A percentile compares a stretch with the other conserved stretches of the same genome.
Conservation (phyloP, 805 yeast species). For the Ogataea nitratoaversa region DNA sequence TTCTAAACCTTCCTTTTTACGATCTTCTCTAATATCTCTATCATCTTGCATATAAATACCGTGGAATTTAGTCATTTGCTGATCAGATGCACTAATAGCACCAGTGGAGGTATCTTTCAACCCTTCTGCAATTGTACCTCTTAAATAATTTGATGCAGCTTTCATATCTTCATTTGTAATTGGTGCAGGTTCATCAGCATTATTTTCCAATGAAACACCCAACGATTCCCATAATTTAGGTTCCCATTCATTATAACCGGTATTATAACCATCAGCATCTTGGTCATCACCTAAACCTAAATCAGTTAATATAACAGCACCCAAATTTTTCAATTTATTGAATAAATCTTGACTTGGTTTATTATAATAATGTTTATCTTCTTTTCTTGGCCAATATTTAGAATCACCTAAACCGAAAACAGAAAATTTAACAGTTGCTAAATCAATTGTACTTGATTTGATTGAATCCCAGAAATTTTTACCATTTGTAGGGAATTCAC, state of each 20-base stretch:
- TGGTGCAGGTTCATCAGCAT: conserved; percentile 86
- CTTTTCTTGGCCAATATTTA: conserved; percentile 95
- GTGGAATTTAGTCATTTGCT: conserved; percentile 94
- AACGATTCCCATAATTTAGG: conserved; percentile 79
- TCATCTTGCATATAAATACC: conserved; percentile 99
- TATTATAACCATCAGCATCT: conserved; percentile 91
- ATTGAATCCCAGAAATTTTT: conserved; percentile 70
- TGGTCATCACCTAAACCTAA: conserved; percentile 95
- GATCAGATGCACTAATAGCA: conserved; percentile 84
- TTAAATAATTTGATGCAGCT: conserved; percentile 74
- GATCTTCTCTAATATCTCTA: conserved; percentile 89
- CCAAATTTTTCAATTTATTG: conserved; percentile 60
- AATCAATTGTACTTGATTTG: conserved; percentile 63
- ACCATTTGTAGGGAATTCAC: conserved; percentile 83
- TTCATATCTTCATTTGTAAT: conserved; percentile 96
- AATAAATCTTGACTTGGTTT: conserved; percentile 79
- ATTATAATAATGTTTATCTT: conserved; percentile 90
- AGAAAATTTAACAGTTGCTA: conserved; percentile 51
- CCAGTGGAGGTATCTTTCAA: conserved; percentile 80
- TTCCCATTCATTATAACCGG: conserved; percentile 91
- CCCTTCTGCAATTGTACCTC: conserved; percentile 92
- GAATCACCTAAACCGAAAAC: conserved; percentile 81
- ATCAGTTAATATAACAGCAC: conserved; percentile 69
- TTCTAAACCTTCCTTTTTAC: conserved; percentile 88
- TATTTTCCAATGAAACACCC: conserved; percentile 76